Base-by-base conservation (phyloP, 352 stramenopile genomes). In the Pythium graminicola region DNA sequence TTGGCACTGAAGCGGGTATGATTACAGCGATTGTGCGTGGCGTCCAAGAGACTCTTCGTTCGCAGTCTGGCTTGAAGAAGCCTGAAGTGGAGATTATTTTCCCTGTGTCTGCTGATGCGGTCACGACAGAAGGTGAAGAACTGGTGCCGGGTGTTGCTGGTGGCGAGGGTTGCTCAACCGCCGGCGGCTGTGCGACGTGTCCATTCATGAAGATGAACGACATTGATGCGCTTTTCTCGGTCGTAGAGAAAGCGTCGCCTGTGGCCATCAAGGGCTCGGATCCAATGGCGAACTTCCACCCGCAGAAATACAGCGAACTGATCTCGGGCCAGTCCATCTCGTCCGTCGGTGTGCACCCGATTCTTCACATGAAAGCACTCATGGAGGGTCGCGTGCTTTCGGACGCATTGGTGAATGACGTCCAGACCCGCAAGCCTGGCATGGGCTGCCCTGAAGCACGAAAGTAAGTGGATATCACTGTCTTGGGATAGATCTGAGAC, bases 141-240 rank as follows among this genome's bases (percentile, higher is more conserved):
- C 65, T 98, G 20, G 89, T 98, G 22, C 91, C 91, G 9, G 91
- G 92, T 40, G 90, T 96, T 13, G 68, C 79, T 49, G 95, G 93
- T 20, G 93, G 93, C 17, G 95, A 99, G 69, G 95, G 94, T 26
- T 98, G 95, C 72, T 97, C 85, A n/a, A 98, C 92, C 45, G 92
- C 93, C 22, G 95, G 95, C 22, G 95, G 95, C 42, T 99, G 95
- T 57, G 95, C 95, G 14, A 99, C 95, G 10, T 99, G 95, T 47
- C 95, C 95, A 4, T 99, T 97, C 61, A 99, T 99, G 95, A 98
- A 98, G 73, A 98, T 98, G 95, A 99, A 99, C 74, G 90, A 98
- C 72, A 85, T 99, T 33, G 94, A 99, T 60, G 86, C 93, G n/a
- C 70, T 99, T 9, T 89, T 97, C 59, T 81, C 96, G 57, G 85